phyloP scores from a whole-genome alignment of 139 green algal species.

The Choricystis sp. region DNA sequence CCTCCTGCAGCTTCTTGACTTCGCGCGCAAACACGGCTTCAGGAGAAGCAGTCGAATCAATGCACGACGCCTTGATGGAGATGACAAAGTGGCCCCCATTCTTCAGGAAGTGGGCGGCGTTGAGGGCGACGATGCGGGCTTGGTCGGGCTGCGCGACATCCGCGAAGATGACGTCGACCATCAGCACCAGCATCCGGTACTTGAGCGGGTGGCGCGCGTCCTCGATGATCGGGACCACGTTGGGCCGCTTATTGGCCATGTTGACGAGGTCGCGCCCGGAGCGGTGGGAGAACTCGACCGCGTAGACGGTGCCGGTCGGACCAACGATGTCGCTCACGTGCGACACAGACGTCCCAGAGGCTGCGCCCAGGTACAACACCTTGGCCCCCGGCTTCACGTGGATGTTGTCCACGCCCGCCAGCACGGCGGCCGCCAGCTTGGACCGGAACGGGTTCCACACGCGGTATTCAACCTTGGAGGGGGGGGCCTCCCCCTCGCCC shows the following conservation, averaged over 20 bases:
- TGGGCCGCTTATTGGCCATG: slow-evolving; percentile 99
- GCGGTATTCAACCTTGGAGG: slow-evolving; percentile 88
- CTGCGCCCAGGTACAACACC: slow-evolving; percentile 93
- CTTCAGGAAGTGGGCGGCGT: slow-evolving; percentile 97
- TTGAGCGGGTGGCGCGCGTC: slow-evolving; percentile 91
- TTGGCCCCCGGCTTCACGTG: slow-evolving; percentile 87
- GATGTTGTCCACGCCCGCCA: slow-evolving; percentile 98
- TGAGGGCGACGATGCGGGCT: slow-evolving; percentile 93
- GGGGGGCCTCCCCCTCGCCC: slow-evolving; percentile 19
- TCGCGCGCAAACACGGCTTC: slow-evolving; percentile 97
- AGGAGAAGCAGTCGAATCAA: slow-evolving; percentile 92
- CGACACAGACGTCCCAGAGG: slow-evolving; percentile 79
- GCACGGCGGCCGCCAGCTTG: slow-evolving; percentile 93
- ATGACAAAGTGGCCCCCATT: slow-evolving; percentile 96
- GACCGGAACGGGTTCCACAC: slow-evolving; percentile 99
- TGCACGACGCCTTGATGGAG: slow-evolving; percentile 98
- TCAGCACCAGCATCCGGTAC: slow-evolving; percentile 99
- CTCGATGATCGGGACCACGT: slow-evolving; percentile 99
- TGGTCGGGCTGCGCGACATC: slow-evolving; percentile 95
- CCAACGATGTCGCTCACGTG: slow-evolving; percentile 87
- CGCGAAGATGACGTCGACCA: slow-evolving; percentile 98
- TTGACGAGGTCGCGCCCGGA: slow-evolving; percentile 93
- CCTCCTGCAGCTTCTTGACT: slow-evolving; percentile 96
- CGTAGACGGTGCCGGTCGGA: slow-evolving; percentile 89
- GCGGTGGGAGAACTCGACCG: slow-evolving; percentile 97